Base-by-base conservation (phyloP, 2,329 filamentous ascomycete species). In the Ophiostoma sp. region DNA sequence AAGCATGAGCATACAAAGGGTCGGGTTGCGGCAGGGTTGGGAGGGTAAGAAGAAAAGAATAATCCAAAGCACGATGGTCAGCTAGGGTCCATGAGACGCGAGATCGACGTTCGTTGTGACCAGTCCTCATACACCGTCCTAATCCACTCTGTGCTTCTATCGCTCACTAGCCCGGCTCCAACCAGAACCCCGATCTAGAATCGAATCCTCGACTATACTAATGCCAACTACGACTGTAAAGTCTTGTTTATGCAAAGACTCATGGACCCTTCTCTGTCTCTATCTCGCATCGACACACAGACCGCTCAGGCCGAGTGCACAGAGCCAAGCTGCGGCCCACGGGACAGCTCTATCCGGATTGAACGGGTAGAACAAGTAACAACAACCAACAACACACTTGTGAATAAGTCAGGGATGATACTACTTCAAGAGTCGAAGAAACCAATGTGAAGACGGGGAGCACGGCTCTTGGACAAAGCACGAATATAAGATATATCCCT, bases 251-350 rank as follows among this genome's bases (percentile, higher is more conserved):
- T 27, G 27, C 27, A 27, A 27, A 27, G 27, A 27, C 27, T 27
- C 27, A 27, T 27, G 27, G 27, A 55, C 49, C 49, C n/a, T 55
- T 4, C 49, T 27, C 18, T 55, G n/a, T 52, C 4, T 45, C 47
- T 5, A 36, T 8, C 49, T 55, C 49, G 49, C 49, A 27, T 55
- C 18, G 18, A 55, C 49, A 55, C 49, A 55, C 49, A 55, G 49
- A 55, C 49, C 49, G 49, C 49, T 36, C 49, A 55, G 18, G 49
- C 49, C 49, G 49, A 55, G 49, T 18, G n/a, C 49, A 55, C 49
- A 18, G 49, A 18, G 49, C n/a, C 49, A 55, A 55, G 49, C n/a
- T 14, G 49, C n/a, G 18, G 27, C 27, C 49, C 18, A 52, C 49
- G 49, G 49, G 8, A 5, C n/a, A 55, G 49, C 9, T n/a, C 49